Percentiles rank a stretch among this genome's conserved stretches.
phyloP scores from a whole-genome alignment of 306 rosid genomes.

The Prosopis cineraria region DNA sequence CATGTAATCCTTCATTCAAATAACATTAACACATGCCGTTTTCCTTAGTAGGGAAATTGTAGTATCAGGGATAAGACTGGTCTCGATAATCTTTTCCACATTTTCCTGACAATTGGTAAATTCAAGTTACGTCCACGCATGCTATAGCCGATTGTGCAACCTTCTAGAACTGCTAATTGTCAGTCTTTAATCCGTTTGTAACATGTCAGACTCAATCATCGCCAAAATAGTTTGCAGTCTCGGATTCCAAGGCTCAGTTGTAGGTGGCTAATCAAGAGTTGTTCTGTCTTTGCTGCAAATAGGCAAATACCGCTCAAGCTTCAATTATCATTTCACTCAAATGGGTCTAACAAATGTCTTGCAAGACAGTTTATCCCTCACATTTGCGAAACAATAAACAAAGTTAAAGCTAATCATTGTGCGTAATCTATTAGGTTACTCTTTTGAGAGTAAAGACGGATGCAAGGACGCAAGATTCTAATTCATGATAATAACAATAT shows the following conservation, averaged over 20 bases:
- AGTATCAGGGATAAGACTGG: background rate
- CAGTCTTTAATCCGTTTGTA: background rate
- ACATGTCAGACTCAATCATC: background rate
- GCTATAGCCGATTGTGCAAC: background rate
- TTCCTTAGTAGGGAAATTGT: background rate
- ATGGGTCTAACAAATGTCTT: conserved; percentile 32
- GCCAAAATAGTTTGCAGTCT: background rate
- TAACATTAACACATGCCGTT: background rate
- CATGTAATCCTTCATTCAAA: background rate
- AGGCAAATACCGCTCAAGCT: background rate
- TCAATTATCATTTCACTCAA: conserved; percentile 16
- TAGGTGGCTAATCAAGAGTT: background rate
- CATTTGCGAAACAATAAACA: background rate
- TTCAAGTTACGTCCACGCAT: background rate
- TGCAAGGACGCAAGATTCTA: too few species aligned
- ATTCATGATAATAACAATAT: background rate
- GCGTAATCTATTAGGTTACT: background rate
- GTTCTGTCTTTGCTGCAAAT: background rate
- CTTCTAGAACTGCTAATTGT: background rate
- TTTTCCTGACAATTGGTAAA: background rate
- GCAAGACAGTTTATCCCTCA: background rate
- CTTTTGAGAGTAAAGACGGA: too few species aligned
- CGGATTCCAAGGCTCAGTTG: background rate
- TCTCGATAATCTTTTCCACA: background rate
- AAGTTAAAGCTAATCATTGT: background rate